Conservation (phyloP, 169 alveolate genomes). For the Perkinsus marinus region DNA sequence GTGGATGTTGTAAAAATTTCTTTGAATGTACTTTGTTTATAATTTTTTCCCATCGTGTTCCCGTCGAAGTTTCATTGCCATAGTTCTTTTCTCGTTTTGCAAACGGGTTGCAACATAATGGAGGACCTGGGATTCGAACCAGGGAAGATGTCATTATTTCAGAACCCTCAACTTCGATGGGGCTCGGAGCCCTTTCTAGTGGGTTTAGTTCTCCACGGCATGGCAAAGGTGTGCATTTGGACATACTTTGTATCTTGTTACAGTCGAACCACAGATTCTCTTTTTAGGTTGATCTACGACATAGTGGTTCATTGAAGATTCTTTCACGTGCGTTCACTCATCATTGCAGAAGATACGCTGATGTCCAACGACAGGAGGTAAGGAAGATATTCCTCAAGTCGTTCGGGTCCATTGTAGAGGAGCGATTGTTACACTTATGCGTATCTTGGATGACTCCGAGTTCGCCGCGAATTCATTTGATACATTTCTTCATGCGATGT, state of each 20-base stretch:
- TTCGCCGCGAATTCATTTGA: too few relatives aligned
- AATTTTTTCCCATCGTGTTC: too few relatives aligned
- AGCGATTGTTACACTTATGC: too few relatives aligned
- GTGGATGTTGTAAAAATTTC: too few relatives aligned
- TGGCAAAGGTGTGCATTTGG: not conserved
- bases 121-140: not conserved
- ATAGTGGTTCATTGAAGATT: not conserved
- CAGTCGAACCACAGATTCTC: not conserved
- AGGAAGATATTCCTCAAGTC: not conserved
- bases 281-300: not conserved
- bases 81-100: too few relatives aligned
- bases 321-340: not conserved
- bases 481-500: too few relatives aligned
- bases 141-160: not conserved
- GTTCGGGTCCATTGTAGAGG: not conserved
- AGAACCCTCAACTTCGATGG: not conserved
- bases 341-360: not conserved
- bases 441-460: too few relatives aligned
- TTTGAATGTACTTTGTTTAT: too few relatives aligned
- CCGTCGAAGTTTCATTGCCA: too few relatives aligned
- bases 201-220: not conserved
- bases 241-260: too few relatives aligned
- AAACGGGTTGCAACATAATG: too few relatives aligned
- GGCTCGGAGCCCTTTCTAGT: not conserved
- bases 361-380: not conserved